phyloP scores from a whole-genome alignment of 1,139 yeast genomes.

The Candida tetrigidarum region DNA sequence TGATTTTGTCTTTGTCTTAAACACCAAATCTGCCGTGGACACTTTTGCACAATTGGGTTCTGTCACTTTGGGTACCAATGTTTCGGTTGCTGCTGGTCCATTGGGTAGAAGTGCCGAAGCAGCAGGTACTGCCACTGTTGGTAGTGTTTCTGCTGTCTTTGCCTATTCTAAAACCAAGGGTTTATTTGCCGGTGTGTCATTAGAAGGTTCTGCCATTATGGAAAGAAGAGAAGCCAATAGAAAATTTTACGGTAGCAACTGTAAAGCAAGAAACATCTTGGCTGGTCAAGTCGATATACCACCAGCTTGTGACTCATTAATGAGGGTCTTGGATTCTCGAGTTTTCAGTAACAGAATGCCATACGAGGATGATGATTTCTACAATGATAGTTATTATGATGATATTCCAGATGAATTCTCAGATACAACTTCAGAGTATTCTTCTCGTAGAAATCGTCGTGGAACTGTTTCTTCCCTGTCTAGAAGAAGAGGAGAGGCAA shows the following conservation, averaged over 20 bases:
- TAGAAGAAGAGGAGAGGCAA: constrained; percentile 29
- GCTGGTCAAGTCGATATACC: constrained; percentile 91
- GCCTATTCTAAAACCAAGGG: constrained; percentile 97
- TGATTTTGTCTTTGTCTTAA: constrained; percentile 92
- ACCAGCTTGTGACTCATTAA: constrained; percentile 87
- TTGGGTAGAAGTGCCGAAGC: constrained; percentile 98
- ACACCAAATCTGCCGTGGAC: constrained; percentile 85
- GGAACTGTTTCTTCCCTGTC: constrained; percentile 19
- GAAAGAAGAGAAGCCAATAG: constrained; percentile 98
- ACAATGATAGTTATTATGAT: constrained; percentile 61
- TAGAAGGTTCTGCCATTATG: constrained; percentile 93
- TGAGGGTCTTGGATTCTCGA: constrained; percentile 84
- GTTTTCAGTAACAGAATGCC: constrained; percentile 69
- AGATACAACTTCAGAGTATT: constrained; percentile 43
- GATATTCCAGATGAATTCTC: constrained; percentile 75
- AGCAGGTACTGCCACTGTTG: constrained; percentile 92
- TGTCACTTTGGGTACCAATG: constrained; percentile 92
- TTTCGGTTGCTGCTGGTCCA: constrained; percentile 98
- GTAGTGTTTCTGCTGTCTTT: constrained; percentile 88
- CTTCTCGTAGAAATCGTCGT: constrained; percentile 38
- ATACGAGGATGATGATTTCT: constrained; percentile 55
- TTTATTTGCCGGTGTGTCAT: constrained; percentile 93
- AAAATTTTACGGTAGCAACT: constrained; percentile 86
- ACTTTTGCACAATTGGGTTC: constrained; percentile 96
- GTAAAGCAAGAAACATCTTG: constrained; percentile 84